Evolutionary conservation across 345 rosid genomes (phyloP), one percentile per base, ranked within the genome.

Genomic region (Eucalyptus polybractea): DNA sequence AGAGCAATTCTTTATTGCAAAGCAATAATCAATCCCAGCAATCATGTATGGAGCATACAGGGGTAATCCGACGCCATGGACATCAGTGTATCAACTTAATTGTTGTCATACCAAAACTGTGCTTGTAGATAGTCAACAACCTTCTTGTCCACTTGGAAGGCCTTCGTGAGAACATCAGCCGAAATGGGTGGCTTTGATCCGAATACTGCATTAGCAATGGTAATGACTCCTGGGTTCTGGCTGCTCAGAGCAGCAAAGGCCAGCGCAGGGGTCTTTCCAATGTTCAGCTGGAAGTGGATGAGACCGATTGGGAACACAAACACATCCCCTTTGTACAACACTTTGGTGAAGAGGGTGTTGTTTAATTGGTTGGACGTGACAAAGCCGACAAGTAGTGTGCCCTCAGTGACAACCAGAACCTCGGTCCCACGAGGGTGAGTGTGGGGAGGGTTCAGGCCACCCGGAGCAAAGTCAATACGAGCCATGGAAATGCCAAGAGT

Each of bases 361-460:
- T 89, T 86, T 13, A 89, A 80, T 2, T 91, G 88, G 87, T 93
- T 89, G 24, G 91, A 90, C 10, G 93, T 87, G 50, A 93, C 92
- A 22, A 93, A 93, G 17, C 95, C 93, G 6, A 88, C 93, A 4
- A 56, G 90, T 5, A 93, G 88, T 8, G 89, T 88, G 29, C 92
- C 95, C 89, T 91, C 92, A 21, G 89, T 6, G 25, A 92, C 92
- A 37, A 91, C 89, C 56, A 93, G 92, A 50, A 93, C 65, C 89
- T 93, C 94, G 4, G 92, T 91, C 88, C 58, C 94, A 37, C 94
- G 91, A 7, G 94, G 94, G 53, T 93, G 95, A 13, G 90, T 91
- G 89, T 92, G 95, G 58, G 94, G 95, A 10, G 94, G 93, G 87
- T 91, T 92, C 50, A 91, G 93, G 14, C 95, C 88, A 31, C 90